These are phyloP conservation scores for Sistotremastrum suecicum DNA, from an alignment of 768 basidiomycete species.

Conservation along the genomic window DNA sequence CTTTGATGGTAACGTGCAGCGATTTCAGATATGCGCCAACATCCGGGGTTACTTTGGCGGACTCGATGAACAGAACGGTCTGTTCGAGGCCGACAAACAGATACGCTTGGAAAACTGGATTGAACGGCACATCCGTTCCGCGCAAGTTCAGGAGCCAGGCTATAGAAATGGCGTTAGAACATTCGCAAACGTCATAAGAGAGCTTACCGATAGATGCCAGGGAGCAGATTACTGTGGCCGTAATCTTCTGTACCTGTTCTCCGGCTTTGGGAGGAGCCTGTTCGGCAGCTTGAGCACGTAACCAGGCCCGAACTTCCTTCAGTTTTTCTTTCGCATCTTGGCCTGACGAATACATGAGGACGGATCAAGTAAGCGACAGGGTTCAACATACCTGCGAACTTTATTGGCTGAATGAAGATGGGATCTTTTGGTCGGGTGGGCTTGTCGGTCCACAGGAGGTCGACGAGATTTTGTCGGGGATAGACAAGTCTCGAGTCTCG, in stretches of 20 bases:
- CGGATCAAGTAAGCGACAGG: not conserved
- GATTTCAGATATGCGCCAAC: conserved; percentile 42
- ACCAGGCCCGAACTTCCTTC: conserved; percentile 54
- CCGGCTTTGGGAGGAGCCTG: conserved; percentile 38
- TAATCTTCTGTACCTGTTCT: conserved; percentile 33
- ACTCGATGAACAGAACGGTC: conserved; percentile 65
- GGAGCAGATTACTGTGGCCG: conserved; percentile 53
- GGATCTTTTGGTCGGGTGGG: conserved; percentile 52
- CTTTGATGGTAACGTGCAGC: conserved; percentile 40
- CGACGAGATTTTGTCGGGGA: conserved; percentile 73
- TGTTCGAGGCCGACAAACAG: conserved; percentile 48
- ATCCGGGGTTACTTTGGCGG: conserved; percentile 43
- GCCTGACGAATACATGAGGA: conserved; percentile 19
- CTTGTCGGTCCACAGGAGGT: conserved; percentile 69
- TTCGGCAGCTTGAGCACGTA: conserved; percentile 42
- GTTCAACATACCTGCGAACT: conserved; percentile 42
- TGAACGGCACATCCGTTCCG: conserved; percentile 81
- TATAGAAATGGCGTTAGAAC: conserved; percentile 10
- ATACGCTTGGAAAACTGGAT: conserved; percentile 86
- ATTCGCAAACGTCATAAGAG: not conserved
- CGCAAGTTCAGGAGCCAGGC: conserved; percentile 85
- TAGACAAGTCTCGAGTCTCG: conserved; percentile 58
- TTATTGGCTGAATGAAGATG: conserved; percentile 53
- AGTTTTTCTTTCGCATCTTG: conserved; percentile 59
- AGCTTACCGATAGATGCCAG: conserved; percentile 56